These are phyloP conservation scores for Neurospora cerealis DNA, from an alignment of 495 filamentous ascomycete species.

Conservation along the genomic window DNA sequence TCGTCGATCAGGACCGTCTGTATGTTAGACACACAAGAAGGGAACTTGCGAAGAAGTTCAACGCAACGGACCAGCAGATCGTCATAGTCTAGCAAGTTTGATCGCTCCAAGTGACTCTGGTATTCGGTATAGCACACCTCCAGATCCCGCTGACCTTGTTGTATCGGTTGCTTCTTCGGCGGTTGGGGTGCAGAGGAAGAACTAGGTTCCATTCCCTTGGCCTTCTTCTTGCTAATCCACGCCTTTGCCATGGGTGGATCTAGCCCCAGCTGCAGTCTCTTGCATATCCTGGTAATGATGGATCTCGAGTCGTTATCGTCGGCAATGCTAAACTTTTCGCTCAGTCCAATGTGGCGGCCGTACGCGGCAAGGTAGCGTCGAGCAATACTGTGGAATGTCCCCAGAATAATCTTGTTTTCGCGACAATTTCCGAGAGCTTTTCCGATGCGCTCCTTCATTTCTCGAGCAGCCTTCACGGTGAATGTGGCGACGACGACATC, in stretches of 20 bases:
- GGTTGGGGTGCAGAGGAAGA: conserved; percentile 6
- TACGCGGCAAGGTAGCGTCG: conserved; percentile 78
- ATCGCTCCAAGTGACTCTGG: conserved; percentile 57
- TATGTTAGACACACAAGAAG: conserved; percentile 82
- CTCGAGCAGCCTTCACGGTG: conserved; percentile 89
- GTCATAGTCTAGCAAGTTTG: conserved; percentile 90
- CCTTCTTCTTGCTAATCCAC: conserved; percentile 82
- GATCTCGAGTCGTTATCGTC: conserved; percentile 71
- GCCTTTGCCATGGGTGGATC: conserved; percentile 59
- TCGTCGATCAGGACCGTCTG: conserved; percentile 93
- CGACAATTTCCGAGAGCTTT: conserved; percentile 66
- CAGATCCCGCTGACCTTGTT: conserved; percentile 42
- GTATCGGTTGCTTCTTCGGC: conserved; percentile 29
- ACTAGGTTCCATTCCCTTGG: conserved; percentile 45
- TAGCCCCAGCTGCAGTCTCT: conserved; percentile 55
- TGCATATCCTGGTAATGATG: conserved; percentile 74
- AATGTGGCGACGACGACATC: conserved; percentile 97
- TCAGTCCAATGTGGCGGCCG: conserved; percentile 74
- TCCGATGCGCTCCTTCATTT: conserved; percentile 87
- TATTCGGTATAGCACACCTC: conserved; percentile 70
- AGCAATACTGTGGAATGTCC: conserved; percentile 94
- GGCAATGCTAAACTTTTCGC: conserved; percentile 84
- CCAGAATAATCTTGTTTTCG: conserved; percentile 72
- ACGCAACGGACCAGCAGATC: conserved; percentile 81
- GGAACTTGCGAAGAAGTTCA: conserved; percentile 65